These are phyloP conservation scores for Erysimum pusillum DNA, from an alignment of 441 rosid genomes.

Conservation along the genomic window DNA sequence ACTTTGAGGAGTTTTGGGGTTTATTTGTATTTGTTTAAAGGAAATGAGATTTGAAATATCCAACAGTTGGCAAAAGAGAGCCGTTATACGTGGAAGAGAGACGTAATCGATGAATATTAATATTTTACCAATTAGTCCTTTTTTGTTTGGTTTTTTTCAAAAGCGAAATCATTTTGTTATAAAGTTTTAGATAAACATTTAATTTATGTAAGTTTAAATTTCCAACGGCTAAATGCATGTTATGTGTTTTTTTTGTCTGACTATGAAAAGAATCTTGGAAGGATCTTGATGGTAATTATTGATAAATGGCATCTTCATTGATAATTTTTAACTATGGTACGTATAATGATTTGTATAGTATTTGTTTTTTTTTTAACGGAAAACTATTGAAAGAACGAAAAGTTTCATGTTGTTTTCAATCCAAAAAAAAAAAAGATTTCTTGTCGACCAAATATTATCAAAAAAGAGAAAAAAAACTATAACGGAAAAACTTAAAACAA, in stretches of 20 bases:
- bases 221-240: conserved; percentile 38
- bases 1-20: conserved; percentile 15
- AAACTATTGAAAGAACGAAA: too few relatives aligned
- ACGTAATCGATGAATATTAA: not conserved
- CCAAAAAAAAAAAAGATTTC: too few relatives aligned
- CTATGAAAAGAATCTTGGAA: not conserved
- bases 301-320: not conserved
- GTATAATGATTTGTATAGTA: too few relatives aligned
- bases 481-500: too few relatives aligned
- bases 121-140: conserved; percentile 2
- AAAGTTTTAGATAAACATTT: not conserved
- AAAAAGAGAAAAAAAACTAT: too few relatives aligned
- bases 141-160: not conserved
- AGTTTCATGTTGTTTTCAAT: too few relatives aligned
- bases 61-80: conserved; percentile 27
- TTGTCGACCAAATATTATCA: too few relatives aligned
- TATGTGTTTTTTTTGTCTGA: conserved; percentile 12
- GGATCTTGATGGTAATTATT: not conserved
- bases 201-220: conserved; percentile 18
- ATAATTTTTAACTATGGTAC: not conserved
- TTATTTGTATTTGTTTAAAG: not conserved
- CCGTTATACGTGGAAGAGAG: conserved; percentile 20
- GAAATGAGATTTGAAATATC: conserved; percentile 9
- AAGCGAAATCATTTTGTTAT: conserved; percentile 5
- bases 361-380: too few relatives aligned